phyloP scores from a whole-genome alignment of 2,329 filamentous ascomycete genomes.

The Phoma sp. region DNA sequence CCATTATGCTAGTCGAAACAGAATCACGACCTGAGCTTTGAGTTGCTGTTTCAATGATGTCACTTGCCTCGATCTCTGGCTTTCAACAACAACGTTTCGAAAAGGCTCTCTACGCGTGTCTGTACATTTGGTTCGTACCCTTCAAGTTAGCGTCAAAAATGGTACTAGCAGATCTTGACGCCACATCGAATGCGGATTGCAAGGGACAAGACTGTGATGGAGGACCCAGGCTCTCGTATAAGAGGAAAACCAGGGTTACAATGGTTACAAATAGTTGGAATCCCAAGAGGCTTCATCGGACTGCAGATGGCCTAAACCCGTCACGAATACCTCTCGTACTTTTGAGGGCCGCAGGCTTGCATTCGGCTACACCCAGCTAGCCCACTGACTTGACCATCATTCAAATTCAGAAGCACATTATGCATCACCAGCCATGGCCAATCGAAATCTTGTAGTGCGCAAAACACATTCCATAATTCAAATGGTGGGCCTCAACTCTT shows the following conservation, averaged over 20 bases:
- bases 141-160: background rate
- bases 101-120: background rate
- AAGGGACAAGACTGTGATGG: background rate
- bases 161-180: background rate
- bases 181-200: background rate
- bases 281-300: too few relatives aligned
- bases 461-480: background rate
- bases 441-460: background rate
- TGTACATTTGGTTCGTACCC: background rate
- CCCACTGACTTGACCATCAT: background rate
- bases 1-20: too few relatives aligned
- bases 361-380: background rate
- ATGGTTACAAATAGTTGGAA: too few relatives aligned
- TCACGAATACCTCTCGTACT: too few relatives aligned
- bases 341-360: too few relatives aligned
- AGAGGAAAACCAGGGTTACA: background rate
- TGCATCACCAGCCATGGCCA: background rate
- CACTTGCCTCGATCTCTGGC: too few relatives aligned
- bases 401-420: background rate
- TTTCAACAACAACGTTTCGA: too few relatives aligned
- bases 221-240: background rate
- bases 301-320: too few relatives aligned
- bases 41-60: too few relatives aligned
- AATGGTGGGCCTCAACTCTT: background rate
- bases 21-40: too few relatives aligned